phyloP scores from a whole-genome alignment of 1,284 basidiomycete species.

The Cryptococcus jaspeensis region DNA sequence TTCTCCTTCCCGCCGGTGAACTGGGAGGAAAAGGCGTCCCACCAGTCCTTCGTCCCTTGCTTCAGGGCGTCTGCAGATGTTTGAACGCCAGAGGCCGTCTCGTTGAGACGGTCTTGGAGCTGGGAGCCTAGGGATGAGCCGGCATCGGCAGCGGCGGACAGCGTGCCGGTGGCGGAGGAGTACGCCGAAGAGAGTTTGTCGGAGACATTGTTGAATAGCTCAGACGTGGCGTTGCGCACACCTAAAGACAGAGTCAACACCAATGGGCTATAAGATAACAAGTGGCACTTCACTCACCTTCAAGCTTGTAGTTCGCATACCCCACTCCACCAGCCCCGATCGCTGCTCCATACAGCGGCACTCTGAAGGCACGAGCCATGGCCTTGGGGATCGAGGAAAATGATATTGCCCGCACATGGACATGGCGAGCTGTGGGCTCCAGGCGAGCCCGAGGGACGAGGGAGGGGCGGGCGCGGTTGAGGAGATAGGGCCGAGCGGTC shows the following conservation, averaged over 20 bases:
- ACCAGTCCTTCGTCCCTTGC: slow-evolving; percentile 40
- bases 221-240: slow-evolving; percentile 45
- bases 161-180: slow-evolving; percentile 30
- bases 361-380: slow-evolving; percentile 74
- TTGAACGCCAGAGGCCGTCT: slow-evolving; percentile 23
- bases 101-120: slow-evolving; percentile 16
- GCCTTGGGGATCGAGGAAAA: slow-evolving; percentile 80
- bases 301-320: slow-evolving; percentile 90
- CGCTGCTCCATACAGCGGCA: slow-evolving; percentile 79
- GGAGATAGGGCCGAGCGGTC: slow-evolving; percentile 7
- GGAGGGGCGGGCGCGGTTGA: slow-evolving; percentile 6
- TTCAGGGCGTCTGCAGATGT: slow-evolving; percentile 31
- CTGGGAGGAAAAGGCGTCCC: slow-evolving; percentile 41
- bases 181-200: slow-evolving; percentile 42
- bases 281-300: slow-evolving; percentile 60
- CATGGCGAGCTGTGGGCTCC: slow-evolving; percentile 18
- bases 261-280: not conserved
- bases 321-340: slow-evolving; percentile 85
- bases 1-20: slow-evolving; percentile 10
- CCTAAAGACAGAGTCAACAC: slow-evolving; percentile 20
- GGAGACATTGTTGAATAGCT: slow-evolving; percentile 36
- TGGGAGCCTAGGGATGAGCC: slow-evolving; percentile 18
- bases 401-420: slow-evolving; percentile 70
- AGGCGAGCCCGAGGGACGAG: slow-evolving; percentile 8
- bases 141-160: slow-evolving; percentile 27